Evolutionary conservation across 169 alveolate species (phyloP), one percentile per base, ranked within the genome.

Genomic region (Eimeria sp.): DNA sequence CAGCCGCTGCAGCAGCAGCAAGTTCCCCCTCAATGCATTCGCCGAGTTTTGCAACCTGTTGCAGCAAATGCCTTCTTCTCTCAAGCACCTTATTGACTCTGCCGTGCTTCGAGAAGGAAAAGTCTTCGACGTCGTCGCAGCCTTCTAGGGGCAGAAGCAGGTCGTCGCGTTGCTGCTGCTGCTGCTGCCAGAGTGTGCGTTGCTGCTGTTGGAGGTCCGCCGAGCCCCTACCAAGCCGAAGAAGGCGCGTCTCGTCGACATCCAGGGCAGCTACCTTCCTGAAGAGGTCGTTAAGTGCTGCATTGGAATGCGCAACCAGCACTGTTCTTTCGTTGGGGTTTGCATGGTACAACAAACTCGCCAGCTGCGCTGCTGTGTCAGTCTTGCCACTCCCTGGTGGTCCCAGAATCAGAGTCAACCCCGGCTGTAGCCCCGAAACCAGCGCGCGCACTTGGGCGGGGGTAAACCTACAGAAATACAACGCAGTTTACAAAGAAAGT

Each of bases 331-430:
- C 99, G 75, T 98, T 96, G 30, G 98, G 98, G 80, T 95, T 95
- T 96, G 98, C 98, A 95, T 98, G 97, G 96, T 98, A 98, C 70
- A 99, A 97, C 95, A 98, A 97, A 86, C 98, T 98, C 61, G 98
- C 98, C n/a, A 98, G 98, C 97, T 99, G 98, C 86, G 98, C 98
- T 7, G 99, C 99, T 4, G 98, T 98, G 95, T 99, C 99, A 10
- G 99, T 98, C 96, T 98, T 98, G 22, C 99, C 99, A 16, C 98
- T 97, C 13, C 99, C 99, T 1, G 99, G 99, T 16, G 99, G 99
- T 11, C 99, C 99, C 63, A 98, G 99, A 34, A 99, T 98, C 95
- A 98, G 84, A 34, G 99, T 98, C 86, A 99, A 83, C 3, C 99
- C 99, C 58, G 97, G 98, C 95, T 98, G 97, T 92, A 98, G 97